Evolutionary conservation across 768 basidiomycete genomes (phyloP).

Genomic region (Gloeopeniophorella convolvens): DNA sequence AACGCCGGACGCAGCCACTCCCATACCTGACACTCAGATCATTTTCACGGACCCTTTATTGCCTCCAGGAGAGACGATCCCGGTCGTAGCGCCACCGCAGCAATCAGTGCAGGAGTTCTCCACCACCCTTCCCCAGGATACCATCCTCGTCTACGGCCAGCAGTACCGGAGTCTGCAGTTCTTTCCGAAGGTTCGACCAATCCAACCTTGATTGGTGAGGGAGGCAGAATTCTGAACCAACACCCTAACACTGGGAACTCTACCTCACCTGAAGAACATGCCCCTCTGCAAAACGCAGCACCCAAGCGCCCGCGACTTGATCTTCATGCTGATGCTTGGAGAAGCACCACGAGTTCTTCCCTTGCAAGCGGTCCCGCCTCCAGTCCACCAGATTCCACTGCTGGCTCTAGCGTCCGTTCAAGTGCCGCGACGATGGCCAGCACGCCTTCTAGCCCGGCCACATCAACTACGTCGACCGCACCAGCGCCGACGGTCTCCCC

Average conservation of each 20-base stretch:
- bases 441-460: conserved; percentile 3
- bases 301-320: not conserved
- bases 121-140: not conserved
- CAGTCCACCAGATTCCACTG: not conserved
- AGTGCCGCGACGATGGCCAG: not conserved
- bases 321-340: conserved; percentile 3
- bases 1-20: not conserved
- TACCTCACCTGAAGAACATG: not conserved
- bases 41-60: conserved; percentile 19
- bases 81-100: not conserved
- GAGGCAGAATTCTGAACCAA: not conserved
- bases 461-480: not conserved
- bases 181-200: not conserved
- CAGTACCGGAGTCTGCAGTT: not conserved
- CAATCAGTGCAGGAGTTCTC: conserved; percentile 1
- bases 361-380: conserved; percentile 7
- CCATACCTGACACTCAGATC: not conserved
- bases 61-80: conserved; percentile 4
- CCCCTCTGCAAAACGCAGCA: not conserved
- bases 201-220: not conserved
- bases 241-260: not conserved
- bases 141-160: conserved; percentile 1
- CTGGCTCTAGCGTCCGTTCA: not conserved
- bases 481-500: not conserved
- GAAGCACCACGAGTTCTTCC: conserved; percentile 2